Base-by-base conservation (phyloP, 176 grass and related monocot species). In the Aegilops bicornis region DNA sequence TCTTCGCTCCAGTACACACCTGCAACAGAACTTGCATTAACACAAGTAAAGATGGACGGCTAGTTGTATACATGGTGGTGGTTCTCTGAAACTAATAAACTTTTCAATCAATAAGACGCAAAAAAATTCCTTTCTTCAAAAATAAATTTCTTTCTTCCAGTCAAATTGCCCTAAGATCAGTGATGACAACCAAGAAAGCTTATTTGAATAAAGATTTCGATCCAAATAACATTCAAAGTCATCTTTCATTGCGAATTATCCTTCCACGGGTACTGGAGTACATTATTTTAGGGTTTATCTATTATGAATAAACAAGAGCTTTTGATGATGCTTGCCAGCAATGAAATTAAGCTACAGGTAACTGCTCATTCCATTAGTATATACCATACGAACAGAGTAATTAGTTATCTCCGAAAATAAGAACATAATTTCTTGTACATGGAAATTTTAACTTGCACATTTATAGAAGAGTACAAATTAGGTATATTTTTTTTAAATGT, bases 1-100 rank as follows among this genome's bases (percentile, higher is more conserved):
- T 96, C 74, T 98, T 98, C 6, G 93, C 96, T 83, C 96, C 96
- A 37, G 96, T 96, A 82, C 96, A 98, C 33, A 98, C 96, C 96
- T 98, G 79, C 56, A 20, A 87, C n/a, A 63, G 25, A 1, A 31
- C 1, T 76, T 56, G 39, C 1, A 24, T 90, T 35, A 87, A 45
- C 17, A 64, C 10, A 84, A 36, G 66, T 48, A 79, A 5, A 17
- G 10, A 64, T 54, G 12, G 20, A 71, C 9, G 10, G 11, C 73
- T 52, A 48, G 20, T 73, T 71, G n/a, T 11, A 82, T 40, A 60
- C 32, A 74, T 72, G 30, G 54, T 82, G 16, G 16, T 40, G 8
- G 30, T 73, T 82, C 2, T 71, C 48, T 65, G 15, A 31, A 59
- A 77, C 3, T 14, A 23, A 74, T 40, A 47, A 15, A 66, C 12